These are phyloP conservation scores for Wilcoxina mikolae DNA, from an alignment of 495 filamentous ascomycete species.

Conservation along the genomic window DNA sequence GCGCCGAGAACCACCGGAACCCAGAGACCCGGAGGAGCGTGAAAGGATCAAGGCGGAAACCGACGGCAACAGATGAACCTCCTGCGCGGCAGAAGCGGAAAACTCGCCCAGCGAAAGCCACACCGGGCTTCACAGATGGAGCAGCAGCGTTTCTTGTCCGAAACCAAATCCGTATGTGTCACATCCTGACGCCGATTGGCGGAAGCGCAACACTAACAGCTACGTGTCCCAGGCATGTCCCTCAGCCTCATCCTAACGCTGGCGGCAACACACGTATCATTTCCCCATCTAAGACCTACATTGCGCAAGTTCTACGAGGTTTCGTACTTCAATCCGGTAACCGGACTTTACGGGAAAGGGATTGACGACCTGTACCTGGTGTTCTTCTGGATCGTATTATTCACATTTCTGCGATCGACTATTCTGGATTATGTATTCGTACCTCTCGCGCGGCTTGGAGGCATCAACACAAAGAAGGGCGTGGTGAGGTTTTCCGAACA, in stretches of 20 bases:
- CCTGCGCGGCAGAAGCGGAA: neutral
- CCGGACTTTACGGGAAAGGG: constrained; percentile 57
- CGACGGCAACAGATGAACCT: neutral
- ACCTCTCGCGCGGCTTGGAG: constrained; percentile 53
- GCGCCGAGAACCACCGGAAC: neutral
- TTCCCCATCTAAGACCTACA: constrained; percentile 61
- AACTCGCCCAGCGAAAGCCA: neutral
- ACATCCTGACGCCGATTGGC: neutral
- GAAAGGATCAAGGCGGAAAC: neutral
- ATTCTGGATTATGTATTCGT: constrained; percentile 73
- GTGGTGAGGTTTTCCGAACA: constrained; percentile 78
- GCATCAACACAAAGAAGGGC: constrained; percentile 58
- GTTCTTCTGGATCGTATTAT: constrained; percentile 60
- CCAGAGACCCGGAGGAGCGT: neutral
- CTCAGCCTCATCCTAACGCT: constrained; percentile 65
- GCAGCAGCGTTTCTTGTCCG: neutral
- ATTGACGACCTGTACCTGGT: constrained; percentile 69
- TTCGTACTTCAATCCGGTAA: constrained; percentile 58
- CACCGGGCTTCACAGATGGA: neutral
- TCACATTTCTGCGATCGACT: constrained; percentile 73
- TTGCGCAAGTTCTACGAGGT: constrained; percentile 75
- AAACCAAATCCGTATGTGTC: neutral
- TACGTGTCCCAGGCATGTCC: constrained; percentile 45
- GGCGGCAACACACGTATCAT: constrained; percentile 57
- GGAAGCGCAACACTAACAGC: neutral